Base-by-base conservation (phyloP, 306 rosid species). In the Coriaria nepalensis region DNA sequence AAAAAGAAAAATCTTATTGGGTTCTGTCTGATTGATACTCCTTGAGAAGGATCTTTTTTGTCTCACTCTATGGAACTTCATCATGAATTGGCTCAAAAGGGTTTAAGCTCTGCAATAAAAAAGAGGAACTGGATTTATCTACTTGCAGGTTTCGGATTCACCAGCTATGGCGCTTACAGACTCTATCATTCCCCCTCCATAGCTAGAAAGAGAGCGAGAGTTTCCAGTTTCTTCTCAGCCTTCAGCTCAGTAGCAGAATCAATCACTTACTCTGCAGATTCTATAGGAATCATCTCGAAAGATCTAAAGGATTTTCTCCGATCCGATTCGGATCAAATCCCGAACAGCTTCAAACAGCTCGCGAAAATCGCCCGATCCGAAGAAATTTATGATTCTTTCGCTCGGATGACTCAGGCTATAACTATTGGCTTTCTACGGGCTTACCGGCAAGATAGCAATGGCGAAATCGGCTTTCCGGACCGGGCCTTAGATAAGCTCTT, bases 261-360 rank as follows among this genome's bases (percentile, higher is more conserved):
- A 10, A 70, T 75, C 6, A 61, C 93, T 0, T 77, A 74, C 44
- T 74, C 87, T 9, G 86, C 85, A 6, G 93, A 81, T 6, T 68
- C 90, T 10, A 32, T 79, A 36, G 78, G 87, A 5, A 49, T 80
- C 2, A 46, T 90, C 7, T 72, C 87, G 15, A 72, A 36, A 64
- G 97, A 81, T 51, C 36, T 90, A 42, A 90, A 70, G 55, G 69
- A 67, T n/a, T 84, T 90, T 71, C 50, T 90, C 45, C 77, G 67
- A 13, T 81, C 94, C 13, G 82, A 81, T 65, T 70, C 87, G 0
- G 82, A 79, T 54, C 58, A 78, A 48, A 55, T 84, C 9, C 97
- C 95, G 0, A 80, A 56, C 10, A 81, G 94, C 50, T 53, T 90
- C 55, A 77, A 62, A 47, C 97, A 84, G 53, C 54, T 90, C 35